Evolutionary conservation across 306 rosid species (phyloP).

Genomic region (Ceratonia siliqua): DNA sequence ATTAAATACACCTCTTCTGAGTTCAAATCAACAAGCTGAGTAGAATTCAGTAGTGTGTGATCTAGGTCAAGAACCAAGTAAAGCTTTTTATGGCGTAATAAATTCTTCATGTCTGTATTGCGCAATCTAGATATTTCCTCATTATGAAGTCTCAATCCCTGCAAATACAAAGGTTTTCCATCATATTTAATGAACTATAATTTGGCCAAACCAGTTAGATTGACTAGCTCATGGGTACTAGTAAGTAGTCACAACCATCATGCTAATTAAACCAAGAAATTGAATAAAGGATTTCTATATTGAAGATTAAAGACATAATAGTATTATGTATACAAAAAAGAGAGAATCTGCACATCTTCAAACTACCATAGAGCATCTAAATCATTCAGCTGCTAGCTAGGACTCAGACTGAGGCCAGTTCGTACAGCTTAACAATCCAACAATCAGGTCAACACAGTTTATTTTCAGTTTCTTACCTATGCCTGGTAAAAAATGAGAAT

Average conservation of each 20-base stretch:
- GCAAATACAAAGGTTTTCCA: conserved; percentile 28
- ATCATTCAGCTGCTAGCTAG: not conserved
- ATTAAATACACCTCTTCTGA: conserved; percentile 65
- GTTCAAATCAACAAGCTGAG: conserved; percentile 54
- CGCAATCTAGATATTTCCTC: conserved; percentile 76
- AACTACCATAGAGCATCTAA: conserved; percentile 9
- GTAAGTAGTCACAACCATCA: not conserved
- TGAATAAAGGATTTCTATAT: not conserved
- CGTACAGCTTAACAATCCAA: not conserved
- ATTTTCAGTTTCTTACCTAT: not conserved
- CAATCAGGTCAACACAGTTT: not conserved
- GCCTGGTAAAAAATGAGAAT: not conserved
- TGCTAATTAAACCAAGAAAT: conserved; percentile 16
- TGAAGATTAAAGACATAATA: not conserved
- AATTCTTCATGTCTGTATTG: conserved; percentile 62
- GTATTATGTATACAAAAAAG: not conserved
- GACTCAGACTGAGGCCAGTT: not conserved
- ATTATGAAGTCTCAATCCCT: conserved; percentile 80
- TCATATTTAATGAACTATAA: conserved; percentile 1
- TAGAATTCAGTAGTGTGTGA: conserved; percentile 81
- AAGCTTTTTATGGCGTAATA: conserved; percentile 59
- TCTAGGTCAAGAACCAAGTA: conserved; percentile 88
- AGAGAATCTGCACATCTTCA: conserved; percentile 5
- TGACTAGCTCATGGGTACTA: conserved; percentile 1
- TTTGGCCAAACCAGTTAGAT: not conserved